Conservation (phyloP, 2,329 filamentous ascomycete genomes). For the Hirsutella minnesotensis region DNA sequence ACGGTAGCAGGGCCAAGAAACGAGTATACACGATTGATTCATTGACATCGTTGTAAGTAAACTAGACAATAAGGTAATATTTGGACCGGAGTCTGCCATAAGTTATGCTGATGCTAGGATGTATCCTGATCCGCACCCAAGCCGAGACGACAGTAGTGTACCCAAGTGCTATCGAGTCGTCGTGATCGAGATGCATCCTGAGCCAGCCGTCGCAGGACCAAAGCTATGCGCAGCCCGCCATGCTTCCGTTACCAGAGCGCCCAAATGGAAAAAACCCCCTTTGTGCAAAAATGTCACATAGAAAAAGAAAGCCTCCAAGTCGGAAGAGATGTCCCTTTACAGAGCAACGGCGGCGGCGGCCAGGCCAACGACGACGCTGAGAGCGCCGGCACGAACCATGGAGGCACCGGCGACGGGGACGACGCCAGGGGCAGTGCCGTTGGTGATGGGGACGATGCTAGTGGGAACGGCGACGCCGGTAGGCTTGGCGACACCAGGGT, state of each 20-base stretch:
- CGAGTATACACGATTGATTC: too few relatives aligned
- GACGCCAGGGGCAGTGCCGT: slow-evolving; percentile 6
- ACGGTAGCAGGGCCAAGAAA: too few relatives aligned
- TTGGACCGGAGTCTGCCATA: too few relatives aligned
- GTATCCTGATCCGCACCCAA: not conserved
- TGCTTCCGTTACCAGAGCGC: not conserved
- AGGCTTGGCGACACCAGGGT: slow-evolving; percentile 11
- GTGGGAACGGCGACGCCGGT: not conserved
- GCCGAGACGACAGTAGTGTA: slow-evolving; percentile 3
- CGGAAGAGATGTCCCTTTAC: slow-evolving; percentile 18
- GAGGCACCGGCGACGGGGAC: slow-evolving; percentile 12
- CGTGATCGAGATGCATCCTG: not conserved
- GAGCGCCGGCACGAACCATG: slow-evolving; percentile 22
- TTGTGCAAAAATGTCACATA: slow-evolving; percentile 8
- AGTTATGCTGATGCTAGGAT: too few relatives aligned
- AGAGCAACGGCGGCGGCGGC: slow-evolving; percentile 29
- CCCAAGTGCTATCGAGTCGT: not conserved
- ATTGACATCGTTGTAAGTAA: too few relatives aligned
- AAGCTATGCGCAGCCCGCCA: slow-evolving; percentile 16
- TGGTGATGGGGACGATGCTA: slow-evolving; percentile 3
- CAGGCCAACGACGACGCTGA: slow-evolving; percentile 27
- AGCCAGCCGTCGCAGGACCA: slow-evolving; percentile 14
- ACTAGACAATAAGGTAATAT: too few relatives aligned
- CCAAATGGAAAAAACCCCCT: not conserved
- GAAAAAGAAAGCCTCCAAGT: slow-evolving; percentile 12